These are phyloP conservation scores for Auricularia sp. DNA, from an alignment of 768 basidiomycete genomes.

Conservation along the genomic window DNA sequence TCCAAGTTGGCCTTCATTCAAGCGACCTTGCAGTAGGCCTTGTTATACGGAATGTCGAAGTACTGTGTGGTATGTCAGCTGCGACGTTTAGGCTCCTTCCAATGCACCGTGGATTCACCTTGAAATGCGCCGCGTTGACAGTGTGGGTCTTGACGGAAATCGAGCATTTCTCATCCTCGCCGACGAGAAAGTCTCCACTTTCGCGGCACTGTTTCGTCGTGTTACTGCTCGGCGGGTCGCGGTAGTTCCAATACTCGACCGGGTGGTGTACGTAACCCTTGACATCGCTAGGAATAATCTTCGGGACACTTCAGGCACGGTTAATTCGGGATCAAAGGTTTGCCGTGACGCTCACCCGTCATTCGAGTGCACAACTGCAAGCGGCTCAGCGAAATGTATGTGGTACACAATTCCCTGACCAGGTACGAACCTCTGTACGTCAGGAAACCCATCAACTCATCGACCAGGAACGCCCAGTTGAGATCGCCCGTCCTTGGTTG, in stretches of 20 bases:
- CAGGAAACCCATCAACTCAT: background rate
- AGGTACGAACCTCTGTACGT: background rate
- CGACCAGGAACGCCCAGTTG: background rate
- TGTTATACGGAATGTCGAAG: background rate
- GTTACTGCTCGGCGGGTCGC: background rate
- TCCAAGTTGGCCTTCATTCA: background rate
- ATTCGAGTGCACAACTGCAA: background rate
- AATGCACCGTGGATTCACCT: background rate
- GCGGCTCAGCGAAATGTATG: no score
- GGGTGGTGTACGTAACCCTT: background rate
- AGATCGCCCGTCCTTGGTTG: background rate
- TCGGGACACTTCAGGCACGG: background rate
- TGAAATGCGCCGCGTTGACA: background rate
- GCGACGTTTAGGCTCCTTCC: background rate
- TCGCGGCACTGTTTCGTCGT: background rate
- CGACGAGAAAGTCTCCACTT: background rate
- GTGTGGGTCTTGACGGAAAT: background rate
- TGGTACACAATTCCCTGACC: background rate
- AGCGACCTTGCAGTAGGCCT: background rate
- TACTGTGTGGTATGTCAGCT: background rate
- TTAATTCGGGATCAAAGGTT: background rate
- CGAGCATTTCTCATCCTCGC: background rate
- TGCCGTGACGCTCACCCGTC: background rate
- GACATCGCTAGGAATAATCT: background rate
- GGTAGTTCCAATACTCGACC: background rate